These are phyloP conservation scores for Clarkia xantiana DNA, from an alignment of 345 rosid genomes.

Conservation along the genomic window DNA sequence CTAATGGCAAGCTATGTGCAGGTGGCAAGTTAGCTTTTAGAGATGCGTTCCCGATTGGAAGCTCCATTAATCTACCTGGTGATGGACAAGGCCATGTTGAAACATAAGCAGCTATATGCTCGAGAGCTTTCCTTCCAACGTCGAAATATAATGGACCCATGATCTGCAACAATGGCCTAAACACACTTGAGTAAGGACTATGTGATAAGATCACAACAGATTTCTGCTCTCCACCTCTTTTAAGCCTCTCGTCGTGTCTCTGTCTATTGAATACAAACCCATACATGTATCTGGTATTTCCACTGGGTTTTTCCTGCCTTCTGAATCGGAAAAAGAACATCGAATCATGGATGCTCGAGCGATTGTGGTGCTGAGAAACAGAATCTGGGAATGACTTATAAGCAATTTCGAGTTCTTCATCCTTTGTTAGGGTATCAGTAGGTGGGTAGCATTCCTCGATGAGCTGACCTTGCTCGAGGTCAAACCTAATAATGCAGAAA, in stretches of 20 bases:
- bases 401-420: constrained; percentile 88
- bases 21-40: constrained; percentile 89
- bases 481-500: constrained; percentile 81
- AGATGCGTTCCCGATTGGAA: constrained; percentile 77
- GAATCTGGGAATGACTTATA: constrained; percentile 95
- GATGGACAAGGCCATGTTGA: constrained; percentile 84
- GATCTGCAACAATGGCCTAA: constrained; percentile 86
- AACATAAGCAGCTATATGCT: constrained; percentile 74
- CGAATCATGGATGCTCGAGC: constrained; percentile 87
- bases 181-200: constrained; percentile 64
- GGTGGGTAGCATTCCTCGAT: constrained; percentile 78
- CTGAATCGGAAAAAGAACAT: constrained; percentile 86
- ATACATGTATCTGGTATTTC: constrained; percentile 37
- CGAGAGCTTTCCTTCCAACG: constrained; percentile 68
- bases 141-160: constrained; percentile 93
- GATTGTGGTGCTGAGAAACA: constrained; percentile 76
- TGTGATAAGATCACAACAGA: constrained; percentile 85
- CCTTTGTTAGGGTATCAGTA: constrained; percentile 40
- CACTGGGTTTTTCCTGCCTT: constrained; percentile 28
- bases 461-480: constrained; percentile 94
- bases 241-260: constrained; percentile 88
- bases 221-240: constrained; percentile 94
- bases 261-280: constrained; percentile 93
- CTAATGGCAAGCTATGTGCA: constrained; percentile 71
- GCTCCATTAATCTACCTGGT: constrained; percentile 85